Conservation (phyloP, 192 early-diverging fungal species). For the Globomyces pollinis-pini region DNA sequence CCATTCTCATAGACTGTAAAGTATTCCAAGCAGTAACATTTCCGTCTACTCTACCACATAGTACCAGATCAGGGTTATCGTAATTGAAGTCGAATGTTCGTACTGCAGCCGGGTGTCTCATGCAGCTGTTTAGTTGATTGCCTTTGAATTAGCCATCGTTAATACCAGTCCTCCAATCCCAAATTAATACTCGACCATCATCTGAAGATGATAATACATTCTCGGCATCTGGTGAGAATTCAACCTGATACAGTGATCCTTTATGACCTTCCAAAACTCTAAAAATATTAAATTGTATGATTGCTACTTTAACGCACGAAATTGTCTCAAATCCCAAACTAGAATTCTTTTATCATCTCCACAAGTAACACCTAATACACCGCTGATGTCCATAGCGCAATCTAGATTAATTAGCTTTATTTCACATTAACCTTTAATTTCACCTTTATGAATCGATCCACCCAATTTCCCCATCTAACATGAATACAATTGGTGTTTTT, state of each 20-base stretch:
- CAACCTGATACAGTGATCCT: constrained; percentile 37
- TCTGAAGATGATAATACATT: constrained; percentile 35
- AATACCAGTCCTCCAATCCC: constrained; percentile 48
- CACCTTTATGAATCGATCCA: constrained; percentile 39
- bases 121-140: constrained; percentile 18
- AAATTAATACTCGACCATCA: constrained; percentile 42
- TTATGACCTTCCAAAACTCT: constrained; percentile 44
- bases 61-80: constrained; percentile 25
- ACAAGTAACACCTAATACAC: constrained; percentile 23
- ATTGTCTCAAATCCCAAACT: constrained; percentile 39
- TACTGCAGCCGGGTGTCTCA: constrained; percentile 40
- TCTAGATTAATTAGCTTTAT: no score
- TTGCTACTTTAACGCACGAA: constrained; percentile 32
- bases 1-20: constrained; percentile 16
- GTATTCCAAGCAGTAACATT: constrained; percentile 38
- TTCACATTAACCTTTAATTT: no score
- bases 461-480: constrained; percentile 35
- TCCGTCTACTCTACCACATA: constrained; percentile 43
- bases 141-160: constrained; percentile 7
- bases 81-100: constrained; percentile 34
- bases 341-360: constrained; percentile 41
- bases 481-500: not conserved
- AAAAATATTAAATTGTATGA: not conserved
- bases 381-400: constrained; percentile 27
- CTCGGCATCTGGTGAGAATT: constrained; percentile 36